phyloP scores from a whole-genome alignment of 805 yeast genomes.

The Hanseniaspora occidentalis region DNA sequence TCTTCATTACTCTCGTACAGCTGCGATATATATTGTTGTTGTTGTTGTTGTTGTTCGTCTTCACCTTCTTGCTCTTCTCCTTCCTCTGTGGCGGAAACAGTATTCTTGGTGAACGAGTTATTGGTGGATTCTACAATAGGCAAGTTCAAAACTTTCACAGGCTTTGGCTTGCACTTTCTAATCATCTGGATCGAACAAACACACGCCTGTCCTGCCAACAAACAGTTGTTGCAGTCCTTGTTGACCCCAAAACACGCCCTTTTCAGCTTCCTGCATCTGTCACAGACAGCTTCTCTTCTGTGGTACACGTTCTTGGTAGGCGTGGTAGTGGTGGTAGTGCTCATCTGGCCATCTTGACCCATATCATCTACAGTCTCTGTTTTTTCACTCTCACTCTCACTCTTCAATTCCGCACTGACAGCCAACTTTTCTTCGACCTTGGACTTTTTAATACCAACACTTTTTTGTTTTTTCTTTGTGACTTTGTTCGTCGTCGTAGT shows the following conservation, averaged over 20 bases:
- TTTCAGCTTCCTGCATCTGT: conserved; percentile 9
- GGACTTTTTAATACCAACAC: background rate
- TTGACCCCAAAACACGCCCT: conserved; percentile 11
- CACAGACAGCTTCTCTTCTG: conserved; percentile 9
- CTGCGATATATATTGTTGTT: too few species aligned
- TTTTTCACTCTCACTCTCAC: too few species aligned
- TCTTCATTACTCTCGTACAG: too few species aligned
- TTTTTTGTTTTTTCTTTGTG: background rate
- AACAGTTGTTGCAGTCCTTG: conserved; percentile 7
- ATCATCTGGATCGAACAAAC: conserved; percentile 7
- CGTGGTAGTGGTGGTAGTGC: too few species aligned
- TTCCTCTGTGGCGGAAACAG: too few species aligned
- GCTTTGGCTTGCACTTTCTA: conserved; percentile 9
- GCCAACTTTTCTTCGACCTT: background rate
- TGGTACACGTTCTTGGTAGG: conserved; percentile 2
- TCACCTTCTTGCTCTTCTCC: too few species aligned
- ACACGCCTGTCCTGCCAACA: conserved; percentile 8
- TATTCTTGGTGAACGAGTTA: background rate
- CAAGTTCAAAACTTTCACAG: conserved; percentile 6
- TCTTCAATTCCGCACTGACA: background rate
- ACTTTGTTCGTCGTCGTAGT: background rate
- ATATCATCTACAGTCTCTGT: too few species aligned
- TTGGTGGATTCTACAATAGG: background rate
- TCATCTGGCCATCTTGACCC: too few species aligned
- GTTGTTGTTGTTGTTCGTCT: too few species aligned